Conservation (phyloP, 2,329 filamentous ascomycete species). For the Trichoderma guizhouense region DNA sequence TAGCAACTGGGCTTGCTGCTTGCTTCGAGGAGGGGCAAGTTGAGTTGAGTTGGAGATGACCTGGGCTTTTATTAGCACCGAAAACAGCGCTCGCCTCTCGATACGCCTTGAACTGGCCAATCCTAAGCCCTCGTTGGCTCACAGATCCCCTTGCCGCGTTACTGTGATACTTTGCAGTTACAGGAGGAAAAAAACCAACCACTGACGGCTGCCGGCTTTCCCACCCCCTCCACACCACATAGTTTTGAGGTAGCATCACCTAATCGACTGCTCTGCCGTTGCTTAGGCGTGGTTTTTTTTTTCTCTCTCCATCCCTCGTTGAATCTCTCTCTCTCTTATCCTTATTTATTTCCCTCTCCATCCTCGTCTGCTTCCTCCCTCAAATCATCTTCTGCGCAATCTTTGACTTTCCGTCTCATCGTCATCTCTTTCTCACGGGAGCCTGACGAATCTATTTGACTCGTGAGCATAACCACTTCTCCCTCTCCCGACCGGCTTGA, state of each 20-base stretch:
- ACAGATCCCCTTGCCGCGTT: not conserved
- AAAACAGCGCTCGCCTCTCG: not conserved
- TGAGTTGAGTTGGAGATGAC: not conserved
- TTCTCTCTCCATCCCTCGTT: not conserved
- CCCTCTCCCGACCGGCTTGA: not conserved
- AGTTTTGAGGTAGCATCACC: constrained; percentile 1
- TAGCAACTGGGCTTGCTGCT: not conserved
- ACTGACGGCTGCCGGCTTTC: constrained; percentile 9
- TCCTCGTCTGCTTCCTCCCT: not conserved
- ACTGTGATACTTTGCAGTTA: constrained; percentile 1
- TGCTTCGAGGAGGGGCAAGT: not conserved
- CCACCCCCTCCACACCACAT: constrained; percentile 2
- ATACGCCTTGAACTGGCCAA: not conserved
- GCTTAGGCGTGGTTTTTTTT: not conserved
- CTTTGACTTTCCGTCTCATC: not conserved
- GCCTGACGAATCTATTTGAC: not conserved
- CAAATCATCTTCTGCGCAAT: not conserved
- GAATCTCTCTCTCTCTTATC: not conserved
- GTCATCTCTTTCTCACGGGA: constrained; percentile 12
- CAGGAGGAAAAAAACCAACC: not conserved
- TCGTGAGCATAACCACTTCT: constrained; percentile 4
- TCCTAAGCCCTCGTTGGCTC: not conserved
- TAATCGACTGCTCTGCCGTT: not conserved
- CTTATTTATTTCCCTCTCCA: constrained; percentile 12
- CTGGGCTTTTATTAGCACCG: not conserved